Evolutionary conservation across 192 early-diverging fungal species (phyloP), one percentile per base, ranked within the genome.

Genomic region (Geranomyces variabilis): DNA sequence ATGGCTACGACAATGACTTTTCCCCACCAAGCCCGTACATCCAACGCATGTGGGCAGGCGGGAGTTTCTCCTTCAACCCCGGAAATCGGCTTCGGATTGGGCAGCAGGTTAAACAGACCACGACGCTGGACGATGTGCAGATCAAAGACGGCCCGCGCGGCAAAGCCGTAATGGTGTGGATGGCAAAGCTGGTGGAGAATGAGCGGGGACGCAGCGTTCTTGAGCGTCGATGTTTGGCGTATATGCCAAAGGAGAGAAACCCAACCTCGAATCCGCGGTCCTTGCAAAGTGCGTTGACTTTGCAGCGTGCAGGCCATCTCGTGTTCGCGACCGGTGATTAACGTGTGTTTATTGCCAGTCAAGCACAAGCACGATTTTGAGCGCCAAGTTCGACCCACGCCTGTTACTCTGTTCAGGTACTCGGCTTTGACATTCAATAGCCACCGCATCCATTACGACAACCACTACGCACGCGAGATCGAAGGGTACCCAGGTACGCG

Each of bases 381-480:
- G 13, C 76, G 80, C 41, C 73, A 53, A 0, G 60, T 93, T 47
- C 75, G 66, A 5, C 92, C 93, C 19, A 87, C 85, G 12, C 77
- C 90, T 31, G 87, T 93, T 34, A 84, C 87, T 21, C 75, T 94
- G 33, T 96, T 96, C 77, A 79, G 93, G 33, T 97, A 92, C 77
- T 95, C 93, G 28, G 93, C 95, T 29, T 66, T 95, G 77, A 92
- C 91, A 3, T 97, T 93, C 82, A 97, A 97, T 75, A 87, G 86
- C 55, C 93, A 97, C 75, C 83, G 85, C 30, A 94, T 97, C 55
- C 95, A 97, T 71, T 97, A 92, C 78, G 92, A 96, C 69, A 78
- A 83, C 19, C 62, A 71, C 10, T 93, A 94, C 66, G 85, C 91
- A 15, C 84, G 80, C 44, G 73, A 85, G 12, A 72, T 84, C 6